A percentile compares a stretch with the other conserved stretches of the same genome.
Conservation (phyloP, 2,329 filamentous ascomycete species). For the Nigrospora sphaerica region DNA sequence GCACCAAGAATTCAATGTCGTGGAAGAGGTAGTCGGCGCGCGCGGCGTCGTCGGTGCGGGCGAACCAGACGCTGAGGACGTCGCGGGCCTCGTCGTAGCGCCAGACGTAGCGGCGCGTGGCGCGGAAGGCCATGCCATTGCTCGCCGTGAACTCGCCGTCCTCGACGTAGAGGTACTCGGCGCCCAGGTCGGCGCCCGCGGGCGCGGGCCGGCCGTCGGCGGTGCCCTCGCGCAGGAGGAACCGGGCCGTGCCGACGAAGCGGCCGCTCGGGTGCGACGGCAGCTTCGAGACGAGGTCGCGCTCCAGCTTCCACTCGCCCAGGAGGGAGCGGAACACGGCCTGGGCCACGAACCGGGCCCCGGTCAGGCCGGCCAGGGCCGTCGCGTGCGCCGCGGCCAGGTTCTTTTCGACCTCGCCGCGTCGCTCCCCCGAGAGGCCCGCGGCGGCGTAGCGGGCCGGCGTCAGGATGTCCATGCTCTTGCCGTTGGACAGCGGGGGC, state of each 20-base stretch:
- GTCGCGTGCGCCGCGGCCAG: slow-evolving; percentile 37
- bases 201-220: slow-evolving; percentile 33
- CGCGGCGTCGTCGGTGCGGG: slow-evolving; percentile 52
- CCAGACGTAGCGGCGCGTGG: slow-evolving; percentile 63
- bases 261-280: slow-evolving; percentile 55
- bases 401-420: slow-evolving; percentile 31
- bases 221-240: slow-evolving; percentile 56
- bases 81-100: slow-evolving; percentile 58
- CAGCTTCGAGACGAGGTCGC: slow-evolving; percentile 45
- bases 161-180: slow-evolving; percentile 64
- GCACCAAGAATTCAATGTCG: slow-evolving; percentile 54
- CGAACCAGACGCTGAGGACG: slow-evolving; percentile 66
- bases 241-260: slow-evolving; percentile 58
- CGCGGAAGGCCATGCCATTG: slow-evolving; percentile 49
- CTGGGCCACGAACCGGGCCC: slow-evolving; percentile 48
- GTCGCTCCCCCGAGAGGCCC: slow-evolving; percentile 28
- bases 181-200: slow-evolving; percentile 25
- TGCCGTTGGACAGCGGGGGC: slow-evolving; percentile 31
- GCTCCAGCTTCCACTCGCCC: slow-evolving; percentile 60
- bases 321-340: slow-evolving; percentile 66
- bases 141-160: slow-evolving; percentile 57
- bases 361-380: slow-evolving; percentile 32
- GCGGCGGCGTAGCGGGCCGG: slow-evolving; percentile 45
- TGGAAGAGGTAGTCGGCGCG: slow-evolving; percentile 71
- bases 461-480: slow-evolving; percentile 46